phyloP scores from a whole-genome alignment of 768 basidiomycete species.

The Leucosporidium yakuticum region DNA sequence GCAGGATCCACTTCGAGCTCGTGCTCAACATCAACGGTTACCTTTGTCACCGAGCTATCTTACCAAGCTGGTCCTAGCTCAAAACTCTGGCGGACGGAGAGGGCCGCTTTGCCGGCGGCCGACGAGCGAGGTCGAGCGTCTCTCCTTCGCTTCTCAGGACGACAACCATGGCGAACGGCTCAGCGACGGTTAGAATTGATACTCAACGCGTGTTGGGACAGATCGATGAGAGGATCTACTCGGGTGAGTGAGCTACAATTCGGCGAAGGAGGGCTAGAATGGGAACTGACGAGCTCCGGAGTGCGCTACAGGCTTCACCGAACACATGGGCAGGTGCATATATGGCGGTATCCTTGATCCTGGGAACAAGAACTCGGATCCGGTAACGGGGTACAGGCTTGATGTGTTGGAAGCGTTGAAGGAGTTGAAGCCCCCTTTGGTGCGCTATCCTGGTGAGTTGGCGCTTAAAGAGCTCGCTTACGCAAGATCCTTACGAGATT shows the following conservation, averaged over 20 bases:
- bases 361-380: not conserved
- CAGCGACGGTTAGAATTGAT: not conserved
- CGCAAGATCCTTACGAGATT: too few relatives aligned
- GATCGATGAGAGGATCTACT: too few relatives aligned
- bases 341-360: not conserved
- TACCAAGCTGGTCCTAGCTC: not conserved
- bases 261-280: too few relatives aligned
- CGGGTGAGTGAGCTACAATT: too few relatives aligned
- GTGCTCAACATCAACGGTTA: not conserved
- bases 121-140: too few relatives aligned
- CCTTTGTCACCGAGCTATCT: not conserved
- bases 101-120: not conserved
- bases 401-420: conserved; percentile 37
- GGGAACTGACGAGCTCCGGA: too few relatives aligned
- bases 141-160: too few relatives aligned
- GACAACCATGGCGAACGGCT: not conserved
- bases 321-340: not conserved
- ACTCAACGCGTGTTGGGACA: too few relatives aligned
- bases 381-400: not conserved
- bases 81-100: too few relatives aligned
- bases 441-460: too few relatives aligned
- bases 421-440: conserved; percentile 46
- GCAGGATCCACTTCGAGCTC: not conserved
- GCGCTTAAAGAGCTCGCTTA: too few relatives aligned
- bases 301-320: too few relatives aligned